phyloP scores from a whole-genome alignment of 2,329 filamentous ascomycete species.

The Curvularia spicifera region DNA sequence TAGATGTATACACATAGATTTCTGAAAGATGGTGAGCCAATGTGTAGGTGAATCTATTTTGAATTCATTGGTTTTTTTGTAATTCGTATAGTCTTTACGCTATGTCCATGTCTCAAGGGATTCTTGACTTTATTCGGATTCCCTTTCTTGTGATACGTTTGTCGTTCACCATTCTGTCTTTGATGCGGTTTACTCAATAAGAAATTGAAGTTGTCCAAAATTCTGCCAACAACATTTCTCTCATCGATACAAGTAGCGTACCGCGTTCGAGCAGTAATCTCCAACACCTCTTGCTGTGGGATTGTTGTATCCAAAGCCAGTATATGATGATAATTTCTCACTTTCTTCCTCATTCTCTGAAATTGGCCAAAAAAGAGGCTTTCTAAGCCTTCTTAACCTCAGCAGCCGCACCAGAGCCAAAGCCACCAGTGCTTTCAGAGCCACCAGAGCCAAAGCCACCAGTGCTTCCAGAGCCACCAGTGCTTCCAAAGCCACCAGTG shows the following conservation, averaged over 20 bases:
- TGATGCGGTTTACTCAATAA: not conserved
- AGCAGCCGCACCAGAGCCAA: constrained; percentile 28
- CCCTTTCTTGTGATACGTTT: not conserved
- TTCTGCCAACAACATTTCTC: not conserved
- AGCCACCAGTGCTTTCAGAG: constrained; percentile 50
- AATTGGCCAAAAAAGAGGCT: not conserved
- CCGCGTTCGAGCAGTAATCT: not conserved
- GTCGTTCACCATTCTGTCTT: not conserved
- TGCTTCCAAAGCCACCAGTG: constrained; percentile 50
- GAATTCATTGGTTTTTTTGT: not conserved
- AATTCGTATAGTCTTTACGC: not conserved
- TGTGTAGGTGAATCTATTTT: not conserved
- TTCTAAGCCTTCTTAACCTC: not conserved
- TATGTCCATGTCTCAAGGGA: not conserved
- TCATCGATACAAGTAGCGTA: not conserved
- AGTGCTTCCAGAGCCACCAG: constrained; percentile 64
- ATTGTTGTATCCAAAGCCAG: not conserved
- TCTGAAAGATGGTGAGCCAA: not conserved
- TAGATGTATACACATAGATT: constrained; percentile 22
- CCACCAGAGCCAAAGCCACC: constrained; percentile 73
- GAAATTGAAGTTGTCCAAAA: not conserved
- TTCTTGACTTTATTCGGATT: not conserved
- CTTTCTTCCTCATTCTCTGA: not conserved
- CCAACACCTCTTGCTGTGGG: not conserved
- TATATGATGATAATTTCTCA: not conserved